A percentile compares a stretch with the other conserved stretches of the same genome.
Conservation (phyloP, 2,329 filamentous ascomycete species). For the Dactylellina leptospora region DNA sequence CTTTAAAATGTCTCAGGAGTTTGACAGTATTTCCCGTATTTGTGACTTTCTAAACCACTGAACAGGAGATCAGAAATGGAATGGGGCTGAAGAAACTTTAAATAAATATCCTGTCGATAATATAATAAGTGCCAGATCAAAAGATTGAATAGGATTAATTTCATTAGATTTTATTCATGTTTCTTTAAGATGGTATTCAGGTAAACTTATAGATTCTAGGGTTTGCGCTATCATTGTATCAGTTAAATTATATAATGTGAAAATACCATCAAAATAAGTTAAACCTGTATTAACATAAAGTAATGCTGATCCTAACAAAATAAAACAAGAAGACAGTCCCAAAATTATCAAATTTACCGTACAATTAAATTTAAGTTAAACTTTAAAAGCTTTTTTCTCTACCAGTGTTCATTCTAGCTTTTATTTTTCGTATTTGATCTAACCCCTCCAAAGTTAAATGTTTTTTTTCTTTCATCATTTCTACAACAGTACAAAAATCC, state of each 20-base stretch:
- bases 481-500: neutral
- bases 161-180: neutral
- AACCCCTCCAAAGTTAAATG: conserved; percentile 6
- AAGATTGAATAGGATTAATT: conserved; percentile 6
- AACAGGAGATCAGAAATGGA: conserved; percentile 6
- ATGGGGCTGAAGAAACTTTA: conserved; percentile 2
- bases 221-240: conserved; percentile 4
- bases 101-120: conserved; percentile 3
- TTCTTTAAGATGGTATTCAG: conserved; percentile 6
- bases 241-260: conserved; percentile 10
- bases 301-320: conserved; percentile 11
- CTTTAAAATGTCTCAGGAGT: conserved; percentile 35
- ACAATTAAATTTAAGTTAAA: neutral
- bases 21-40: conserved; percentile 39
- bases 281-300: neutral
- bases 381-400: neutral
- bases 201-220: conserved; percentile 5
- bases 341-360: no score
- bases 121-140: neutral
- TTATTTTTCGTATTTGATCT: neutral
- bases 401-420: neutral
- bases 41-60: conserved; percentile 34
- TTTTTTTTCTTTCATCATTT: conserved; percentile 2
- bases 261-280: conserved; percentile 11
- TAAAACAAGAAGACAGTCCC: conserved; percentile 17